These are phyloP conservation scores for Termitomyces sp. DNA, from an alignment of 1,284 basidiomycete genomes.

Conservation along the genomic window DNA sequence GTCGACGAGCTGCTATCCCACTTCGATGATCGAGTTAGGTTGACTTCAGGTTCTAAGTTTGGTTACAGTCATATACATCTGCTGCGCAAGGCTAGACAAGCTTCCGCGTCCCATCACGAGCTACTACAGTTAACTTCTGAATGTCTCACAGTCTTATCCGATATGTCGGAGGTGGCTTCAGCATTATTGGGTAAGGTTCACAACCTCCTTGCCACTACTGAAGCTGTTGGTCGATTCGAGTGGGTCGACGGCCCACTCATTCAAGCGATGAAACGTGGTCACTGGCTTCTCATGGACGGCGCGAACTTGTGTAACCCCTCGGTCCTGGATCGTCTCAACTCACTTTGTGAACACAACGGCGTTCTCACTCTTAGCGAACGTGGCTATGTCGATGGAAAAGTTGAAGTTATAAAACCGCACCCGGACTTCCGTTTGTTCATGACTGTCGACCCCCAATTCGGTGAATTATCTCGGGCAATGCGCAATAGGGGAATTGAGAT, in stretches of 20 bases:
- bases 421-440: slow-evolving; percentile 91
- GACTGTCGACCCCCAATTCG: slow-evolving; percentile 86
- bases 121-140: slow-evolving; percentile 15
- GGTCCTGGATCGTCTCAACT: slow-evolving; percentile 95
- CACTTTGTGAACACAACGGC: slow-evolving; percentile 88
- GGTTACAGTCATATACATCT: slow-evolving; percentile 17
- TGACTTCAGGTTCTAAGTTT: slow-evolving; percentile 29
- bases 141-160: slow-evolving; percentile 10
- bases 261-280: slow-evolving; percentile 79
- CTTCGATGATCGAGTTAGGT: slow-evolving; percentile 36
- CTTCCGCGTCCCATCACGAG: slow-evolving; percentile 8
- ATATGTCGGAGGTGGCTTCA: slow-evolving; percentile 1
- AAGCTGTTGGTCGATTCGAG: slow-evolving; percentile 65
- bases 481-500: slow-evolving; percentile 96
- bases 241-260: slow-evolving; percentile 98
- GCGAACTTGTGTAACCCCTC: slow-evolving; percentile 96
- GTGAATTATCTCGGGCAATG: slow-evolving; percentile 97
- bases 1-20: slow-evolving; percentile 37
- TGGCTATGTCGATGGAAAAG: slow-evolving; percentile 75
- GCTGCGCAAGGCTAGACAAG: slow-evolving; percentile 22
- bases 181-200: slow-evolving; percentile 19
- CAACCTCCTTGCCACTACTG: slow-evolving; percentile 16
- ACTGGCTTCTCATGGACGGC: slow-evolving; percentile 90
- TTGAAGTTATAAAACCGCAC: slow-evolving; percentile 80
- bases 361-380: slow-evolving; percentile 84